Base-by-base conservation (phyloP, 768 basidiomycete species). In the Suillus alpinus region DNA sequence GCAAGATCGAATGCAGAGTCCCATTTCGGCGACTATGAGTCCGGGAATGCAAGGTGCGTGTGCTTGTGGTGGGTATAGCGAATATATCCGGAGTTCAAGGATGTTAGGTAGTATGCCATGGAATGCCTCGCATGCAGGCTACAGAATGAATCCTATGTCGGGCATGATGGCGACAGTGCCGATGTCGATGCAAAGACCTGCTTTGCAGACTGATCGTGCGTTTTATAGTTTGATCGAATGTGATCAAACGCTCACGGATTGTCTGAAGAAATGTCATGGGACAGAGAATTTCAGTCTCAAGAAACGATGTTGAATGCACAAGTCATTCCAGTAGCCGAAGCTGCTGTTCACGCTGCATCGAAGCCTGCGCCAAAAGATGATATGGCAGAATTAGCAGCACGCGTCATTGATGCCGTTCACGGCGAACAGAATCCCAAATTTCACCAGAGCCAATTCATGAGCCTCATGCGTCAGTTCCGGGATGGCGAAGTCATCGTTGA, bases 351-450 rank as follows among this genome's bases (percentile, higher is more conserved):
- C 26, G 32, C n/a, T 7, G 57, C 32, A 10, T 16, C 46, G 63
- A 66, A 36, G 40, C 44, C 8, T 18, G 64, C 62, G 34, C 49
- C 68, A 66, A 8, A 66, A 2, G 91, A 94, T 65, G 87, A 91
- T 50, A 85, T 96, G 50, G 88, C 94, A 2, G 82, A 84, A 32
- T 89, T 92, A 8, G 94, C 94, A 12, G 92, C 85, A 9, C 76
- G 86, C 46, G 81, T 96, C 41, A 76, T 96, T 58, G 85, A 92
- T 44, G 81, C 88, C n/a, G 83, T 95, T 50, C 79, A 83, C 67
- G 75, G 87, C 60, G 91, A 91, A 58, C 80, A 83, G 67, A 94
- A 92, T 68, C 85, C 87, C 39, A 97, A 96, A 71, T 94, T 97
- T 68, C 81, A 85, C 73, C 83, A 92, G 36, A 94, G 92, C 72